Evolutionary conservation across 768 basidiomycete genomes (phyloP).

Genomic region (Boletus vinaceobasis): DNA sequence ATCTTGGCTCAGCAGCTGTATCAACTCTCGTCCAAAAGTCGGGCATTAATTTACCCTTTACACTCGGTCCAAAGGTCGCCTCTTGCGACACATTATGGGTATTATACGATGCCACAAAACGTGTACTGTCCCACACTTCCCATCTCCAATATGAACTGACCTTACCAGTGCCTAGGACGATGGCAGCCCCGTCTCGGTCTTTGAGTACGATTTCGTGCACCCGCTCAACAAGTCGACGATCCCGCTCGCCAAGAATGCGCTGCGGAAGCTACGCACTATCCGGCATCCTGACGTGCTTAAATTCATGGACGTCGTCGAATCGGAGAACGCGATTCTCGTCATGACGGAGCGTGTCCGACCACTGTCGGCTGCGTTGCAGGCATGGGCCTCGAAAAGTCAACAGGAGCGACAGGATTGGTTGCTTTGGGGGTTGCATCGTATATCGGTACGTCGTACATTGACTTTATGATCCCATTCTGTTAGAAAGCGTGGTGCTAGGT

Average conservation of each 20-base stretch:
- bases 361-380: conserved; percentile 55
- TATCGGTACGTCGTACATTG: conserved; percentile 55
- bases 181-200: conserved; percentile 78
- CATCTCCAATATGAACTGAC: conserved; percentile 9
- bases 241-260: conserved; percentile 81
- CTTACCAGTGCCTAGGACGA: conserved; percentile 66
- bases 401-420: conserved; percentile 83
- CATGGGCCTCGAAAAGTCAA: conserved; percentile 58
- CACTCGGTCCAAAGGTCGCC: conserved; percentile 69
- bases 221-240: conserved; percentile 54
- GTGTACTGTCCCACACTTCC: conserved; percentile 46
- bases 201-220: conserved; percentile 82
- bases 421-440: conserved; percentile 88
- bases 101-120: conserved; percentile 83
- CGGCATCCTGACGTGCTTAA: conserved; percentile 96
- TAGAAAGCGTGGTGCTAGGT: conserved; percentile 45
- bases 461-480: neutral
- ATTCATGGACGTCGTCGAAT: conserved; percentile 91
- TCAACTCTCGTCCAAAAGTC: conserved; percentile 92
- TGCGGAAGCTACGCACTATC: conserved; percentile 85
- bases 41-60: conserved; percentile 85
- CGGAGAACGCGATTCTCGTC: conserved; percentile 82
- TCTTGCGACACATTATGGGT: conserved; percentile 76
- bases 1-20: conserved; percentile 80
- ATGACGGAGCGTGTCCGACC: conserved; percentile 93